Base-by-base conservation (phyloP, 1,139 yeast genomes). In the Magnusiomyces sp. region DNA sequence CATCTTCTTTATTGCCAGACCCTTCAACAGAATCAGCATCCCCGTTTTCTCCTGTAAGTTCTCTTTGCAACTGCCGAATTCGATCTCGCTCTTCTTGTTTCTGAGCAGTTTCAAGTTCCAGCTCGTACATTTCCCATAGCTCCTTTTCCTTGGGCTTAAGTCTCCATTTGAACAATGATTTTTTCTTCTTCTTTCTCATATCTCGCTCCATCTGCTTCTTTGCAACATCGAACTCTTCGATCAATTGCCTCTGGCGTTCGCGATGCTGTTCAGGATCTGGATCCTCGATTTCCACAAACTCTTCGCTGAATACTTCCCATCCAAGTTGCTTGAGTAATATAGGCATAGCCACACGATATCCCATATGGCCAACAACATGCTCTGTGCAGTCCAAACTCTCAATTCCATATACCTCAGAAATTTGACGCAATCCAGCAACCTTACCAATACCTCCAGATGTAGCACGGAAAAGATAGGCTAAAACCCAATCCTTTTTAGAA, bases 221-320 rank as follows among this genome's bases (percentile, higher is more conserved):
- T 0, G 95, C 95, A 58, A 83, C 89, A 56, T 88, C 95, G 58
- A 89, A 85, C 61, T 92, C 97, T 52, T 75, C 73, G 19, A 92
- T 75, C 58, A 92, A 72, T 62, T 87, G 81, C 53, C 96, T 73
- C 60, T 89, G 94, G 50, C 79, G 62, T 57, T 84, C 80, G 58
- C 88, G 89, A 19, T 81, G 77, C 62, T 83, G 81, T 57, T 87
- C 96, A 2, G 95, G 89, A 65, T 92, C 96, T 0, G 97, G 95
- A 60, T 92, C 97, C 62, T 90, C 97, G 56, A 94, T 90, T 66
- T 94, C 99, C 14, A 86, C 83, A 64, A 94, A 92, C 63, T 90
- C 95, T 56, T 92, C 98, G 57, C 85, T 80, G 47, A 89, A 66
- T 2, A 92, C 86, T 54, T 87, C 85, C 81, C 95, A 86, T 9